These are phyloP conservation scores for Didymella pinodella DNA, from an alignment of 2,329 filamentous ascomycete genomes.

Conservation along the genomic window DNA sequence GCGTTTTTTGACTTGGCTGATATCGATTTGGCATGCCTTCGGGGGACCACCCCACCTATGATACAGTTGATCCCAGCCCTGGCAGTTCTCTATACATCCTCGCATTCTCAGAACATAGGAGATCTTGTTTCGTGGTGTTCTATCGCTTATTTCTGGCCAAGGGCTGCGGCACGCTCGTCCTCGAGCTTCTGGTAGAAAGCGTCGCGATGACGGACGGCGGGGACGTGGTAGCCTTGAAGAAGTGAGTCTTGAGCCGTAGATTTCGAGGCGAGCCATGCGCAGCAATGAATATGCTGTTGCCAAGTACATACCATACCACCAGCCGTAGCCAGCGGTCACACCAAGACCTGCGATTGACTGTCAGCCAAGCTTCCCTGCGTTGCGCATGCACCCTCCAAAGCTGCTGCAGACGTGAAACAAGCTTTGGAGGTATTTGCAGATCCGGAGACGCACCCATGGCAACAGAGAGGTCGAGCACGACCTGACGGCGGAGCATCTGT, in stretches of 20 bases:
- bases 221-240: constrained; percentile 68
- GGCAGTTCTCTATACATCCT: constrained; percentile 36
- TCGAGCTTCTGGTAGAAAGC: constrained; percentile 70
- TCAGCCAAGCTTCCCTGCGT: constrained; percentile 34
- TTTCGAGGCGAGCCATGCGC: constrained; percentile 2
- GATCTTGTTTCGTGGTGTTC: constrained; percentile 27
- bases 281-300: background rate
- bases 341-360: constrained; percentile 62
- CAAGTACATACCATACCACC: constrained; percentile 68
- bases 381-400: constrained; percentile 16
- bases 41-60: constrained; percentile 40
- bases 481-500: constrained; percentile 70
- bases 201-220: constrained; percentile 69
- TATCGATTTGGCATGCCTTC: constrained; percentile 35
- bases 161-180: constrained; percentile 63
- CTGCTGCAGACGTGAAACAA: constrained; percentile 8
- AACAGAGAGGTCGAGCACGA: constrained; percentile 72
- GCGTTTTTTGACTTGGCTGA: constrained; percentile 26
- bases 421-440: background rate
- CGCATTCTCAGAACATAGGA: constrained; percentile 39
- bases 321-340: constrained; percentile 68
- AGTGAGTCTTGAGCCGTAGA: constrained; percentile 12
- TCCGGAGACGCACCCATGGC: constrained; percentile 64
- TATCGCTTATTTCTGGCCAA: constrained; percentile 50
- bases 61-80: constrained; percentile 42